Base-by-base conservation (phyloP, 2,329 filamentous ascomycete species). In the Arthrobotrys musiformis region DNA sequence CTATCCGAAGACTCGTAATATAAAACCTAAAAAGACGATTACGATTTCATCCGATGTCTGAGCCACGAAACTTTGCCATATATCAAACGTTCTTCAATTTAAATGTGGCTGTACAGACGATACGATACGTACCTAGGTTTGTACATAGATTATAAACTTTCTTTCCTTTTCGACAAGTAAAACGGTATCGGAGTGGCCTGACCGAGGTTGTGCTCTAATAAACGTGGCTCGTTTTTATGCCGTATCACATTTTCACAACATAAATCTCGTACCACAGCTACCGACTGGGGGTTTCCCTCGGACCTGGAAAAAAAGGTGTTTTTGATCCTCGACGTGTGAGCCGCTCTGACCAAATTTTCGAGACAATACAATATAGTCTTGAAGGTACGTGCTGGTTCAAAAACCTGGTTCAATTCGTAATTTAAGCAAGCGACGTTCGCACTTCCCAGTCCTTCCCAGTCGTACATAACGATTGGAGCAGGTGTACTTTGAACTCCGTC, bases 41-140 rank as follows among this genome's bases (percentile, higher is more conserved):
- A 63, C 73, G 58, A 66, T 66, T 77, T 77, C 73, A 66, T 77
- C 73, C 60, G 73, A 77, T 77, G 61, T 70, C 61, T 70, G 24
- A 70, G 64, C 64, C 48, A 66, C 64, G 61, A 54, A 4, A 37
- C 44, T 11, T 26, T 42, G 15, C 40, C 26, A 37, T 37, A 28
- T 26, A 22, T 24, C 30, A 15, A 22, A 60, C 13, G 42, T 46
- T 48, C 40, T 24, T 56, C 58, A 46, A 17, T 24, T 35, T 56
- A 33, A 35, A n/a, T 66, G 61, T 64, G 40, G 40, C 46, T 64
- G 33, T 50, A n/a, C n/a, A n/a, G n/a, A n/a, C n/a, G n/a, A n/a
- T n/a, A n/a, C n/a, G n/a, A n/a, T n/a, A n/a, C n/a, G n/a, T n/a
- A n/a, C n/a, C n/a, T n/a, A n/a, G n/a, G n/a, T n/a, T n/a, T n/a